phyloP scores from a whole-genome alignment of 1,284 basidiomycete genomes.

The Malassezia obtusa region DNA sequence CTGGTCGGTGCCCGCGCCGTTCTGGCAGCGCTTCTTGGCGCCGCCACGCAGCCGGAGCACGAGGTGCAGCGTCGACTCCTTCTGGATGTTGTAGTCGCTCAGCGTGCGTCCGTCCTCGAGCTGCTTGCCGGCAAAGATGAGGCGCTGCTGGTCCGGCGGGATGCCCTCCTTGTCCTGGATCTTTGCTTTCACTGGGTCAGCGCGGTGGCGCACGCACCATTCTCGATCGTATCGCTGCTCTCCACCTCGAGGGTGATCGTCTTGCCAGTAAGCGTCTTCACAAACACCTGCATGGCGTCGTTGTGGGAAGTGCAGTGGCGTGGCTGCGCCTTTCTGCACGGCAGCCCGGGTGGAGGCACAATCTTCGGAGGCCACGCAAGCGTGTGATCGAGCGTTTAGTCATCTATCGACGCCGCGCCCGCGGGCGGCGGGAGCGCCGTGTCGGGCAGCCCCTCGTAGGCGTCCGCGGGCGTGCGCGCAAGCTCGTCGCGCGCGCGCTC shows the following conservation, averaged over 20 bases:
- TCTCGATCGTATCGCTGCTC: constrained; percentile 81
- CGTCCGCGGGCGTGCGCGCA: background rate
- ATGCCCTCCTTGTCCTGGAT: constrained; percentile 61
- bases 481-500: background rate
- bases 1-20: constrained; percentile 34
- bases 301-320: background rate
- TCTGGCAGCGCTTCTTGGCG: constrained; percentile 44
- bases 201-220: constrained; percentile 62
- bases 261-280: constrained; percentile 48
- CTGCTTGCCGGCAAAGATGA: constrained; percentile 98
- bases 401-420: background rate
- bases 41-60: constrained; percentile 45
- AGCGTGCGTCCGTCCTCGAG: constrained; percentile 55
- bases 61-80: constrained; percentile 51
- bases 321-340: background rate
- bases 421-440: background rate
- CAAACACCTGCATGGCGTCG: constrained; percentile 36
- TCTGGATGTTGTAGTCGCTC: constrained; percentile 67
- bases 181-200: constrained; percentile 46
- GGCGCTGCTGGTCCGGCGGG: constrained; percentile 87
- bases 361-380: constrained; percentile 15
- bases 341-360: constrained; percentile 9
- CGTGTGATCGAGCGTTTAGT: constrained; percentile 12
- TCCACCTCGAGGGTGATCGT: constrained; percentile 50
- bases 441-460: constrained; percentile 10